These are phyloP conservation scores for Perkinsus olseni DNA, from an alignment of 169 alveolate species.

Conservation along the genomic window DNA sequence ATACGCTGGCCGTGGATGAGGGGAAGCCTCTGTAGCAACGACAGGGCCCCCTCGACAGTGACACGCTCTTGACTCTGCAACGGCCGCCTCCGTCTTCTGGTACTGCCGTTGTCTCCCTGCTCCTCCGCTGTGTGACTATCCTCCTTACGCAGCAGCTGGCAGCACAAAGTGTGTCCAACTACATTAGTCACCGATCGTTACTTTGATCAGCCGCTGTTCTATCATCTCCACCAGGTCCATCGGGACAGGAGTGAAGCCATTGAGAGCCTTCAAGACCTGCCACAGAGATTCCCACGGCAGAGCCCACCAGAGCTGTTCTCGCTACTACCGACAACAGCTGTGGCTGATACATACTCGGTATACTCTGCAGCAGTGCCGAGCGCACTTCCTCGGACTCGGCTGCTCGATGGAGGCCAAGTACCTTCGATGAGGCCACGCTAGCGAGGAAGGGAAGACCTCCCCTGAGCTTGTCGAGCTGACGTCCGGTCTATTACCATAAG, in stretches of 20 bases:
- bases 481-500: neutral
- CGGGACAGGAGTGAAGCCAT: neutral
- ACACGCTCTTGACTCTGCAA: neutral
- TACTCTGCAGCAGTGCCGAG: neutral
- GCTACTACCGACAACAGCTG: neutral
- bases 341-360: neutral
- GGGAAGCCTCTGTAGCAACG: neutral
- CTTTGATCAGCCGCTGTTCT: neutral
- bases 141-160: neutral
- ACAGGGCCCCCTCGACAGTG: neutral
- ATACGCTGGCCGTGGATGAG: neutral
- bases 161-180: neutral
- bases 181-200: neutral
- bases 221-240: neutral
- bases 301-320: neutral
- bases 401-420: neutral
- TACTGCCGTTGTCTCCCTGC: neutral
- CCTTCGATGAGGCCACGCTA: neutral
- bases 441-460: neutral
- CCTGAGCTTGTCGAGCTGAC: neutral
- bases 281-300: neutral
- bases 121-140: neutral
- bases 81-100: neutral
- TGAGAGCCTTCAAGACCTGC: neutral
- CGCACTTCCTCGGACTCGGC: neutral